Base-by-base conservation (phyloP, 192 early-diverging fungal genomes). In the Linnemannia zychae region DNA sequence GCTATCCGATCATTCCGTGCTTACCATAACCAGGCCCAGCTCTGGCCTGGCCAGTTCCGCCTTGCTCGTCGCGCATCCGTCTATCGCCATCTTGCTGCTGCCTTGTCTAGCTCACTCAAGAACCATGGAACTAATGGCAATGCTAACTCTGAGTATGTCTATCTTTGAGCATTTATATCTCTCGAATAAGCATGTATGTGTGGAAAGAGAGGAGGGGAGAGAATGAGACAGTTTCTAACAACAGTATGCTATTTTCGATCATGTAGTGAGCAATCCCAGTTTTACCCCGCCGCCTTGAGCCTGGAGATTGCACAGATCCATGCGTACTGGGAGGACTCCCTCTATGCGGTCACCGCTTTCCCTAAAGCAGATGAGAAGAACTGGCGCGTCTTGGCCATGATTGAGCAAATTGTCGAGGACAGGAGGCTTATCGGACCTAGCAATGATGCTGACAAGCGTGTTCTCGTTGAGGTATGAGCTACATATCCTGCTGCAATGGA, bases 311-410 rank as follows among this genome's bases (percentile, higher is more conserved):
- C 91, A 60, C 80, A 78, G 52, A 76, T 92, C 7, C 93, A 95
- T 76, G 86, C 88, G 2, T 75, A 90, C 40, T 94, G 95, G 78
- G 91, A 94, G 80, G 87, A 89, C 33, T 83, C 92, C 48, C 82
- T 96, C 44, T 89, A 89, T 66, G 74, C 88, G 0, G 83, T 89
- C 13, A 89, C 89, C 9, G 40, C 87, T 15, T 94, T 95, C 69
- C 94, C 95, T 11, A 90, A 87, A 67, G 92, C 95, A 34, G 90
- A 90, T 50, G 89, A 94, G 37, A 80, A 88, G 16, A 92, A 95
- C 77, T 72, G 65, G 28, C 89, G 87, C 34, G 90, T 95, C 3
- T 44, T 94, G 34, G 81, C 86, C 1, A 93, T 92, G 78, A 89
- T 93, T 15, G 94, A 96, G 72, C 87, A 89, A 48, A 89, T 94